Percentiles rank a stretch among this genome's conserved stretches.
phyloP scores from a whole-genome alignment of 2,329 filamentous ascomycete species.

The Talaromyces rugulosus region DNA sequence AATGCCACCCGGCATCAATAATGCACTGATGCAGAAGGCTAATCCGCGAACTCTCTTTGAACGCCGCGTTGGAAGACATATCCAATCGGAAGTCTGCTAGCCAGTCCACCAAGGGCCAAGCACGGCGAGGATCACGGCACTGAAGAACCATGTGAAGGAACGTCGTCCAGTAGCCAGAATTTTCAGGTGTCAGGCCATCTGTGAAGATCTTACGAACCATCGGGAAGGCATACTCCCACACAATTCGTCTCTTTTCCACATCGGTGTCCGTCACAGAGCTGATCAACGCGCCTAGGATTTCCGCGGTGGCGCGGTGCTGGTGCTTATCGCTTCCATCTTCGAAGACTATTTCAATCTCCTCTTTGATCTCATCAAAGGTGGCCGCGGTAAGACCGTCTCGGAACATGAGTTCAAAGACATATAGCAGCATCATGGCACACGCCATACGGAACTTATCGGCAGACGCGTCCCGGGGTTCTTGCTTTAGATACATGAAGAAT shows the following conservation, averaged over 20 bases:
- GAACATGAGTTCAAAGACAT: conserved; percentile 85
- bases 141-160: conserved; percentile 87
- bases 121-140: conserved; percentile 81
- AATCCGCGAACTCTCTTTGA: conserved; percentile 98
- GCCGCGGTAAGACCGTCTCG: conserved; percentile 67
- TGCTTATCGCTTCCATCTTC: conserved; percentile 96
- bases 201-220: conserved; percentile 80
- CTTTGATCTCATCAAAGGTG: conserved; percentile 83
- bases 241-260: conserved; percentile 64
- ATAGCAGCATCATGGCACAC: conserved; percentile 79
- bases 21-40: conserved; percentile 85
- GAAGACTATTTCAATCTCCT: conserved; percentile 71
- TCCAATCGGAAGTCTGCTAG: conserved; percentile 84
- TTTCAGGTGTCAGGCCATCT: conserved; percentile 92
- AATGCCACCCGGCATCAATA: conserved; percentile 90
- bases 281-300: conserved; percentile 84
- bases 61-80: conserved; percentile 91
- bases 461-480: conserved; percentile 79
- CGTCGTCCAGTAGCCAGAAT: conserved; percentile 89
- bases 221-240: conserved; percentile 89
- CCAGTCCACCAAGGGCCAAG: conserved; percentile 79
- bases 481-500: conserved; percentile 91
- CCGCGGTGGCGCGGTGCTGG: conserved; percentile 90
- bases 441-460: conserved; percentile 87
- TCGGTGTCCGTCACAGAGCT: conserved; percentile 75